phyloP scores from a whole-genome alignment of 2,329 filamentous ascomycete species.

The Rhinocladiella similis region DNA sequence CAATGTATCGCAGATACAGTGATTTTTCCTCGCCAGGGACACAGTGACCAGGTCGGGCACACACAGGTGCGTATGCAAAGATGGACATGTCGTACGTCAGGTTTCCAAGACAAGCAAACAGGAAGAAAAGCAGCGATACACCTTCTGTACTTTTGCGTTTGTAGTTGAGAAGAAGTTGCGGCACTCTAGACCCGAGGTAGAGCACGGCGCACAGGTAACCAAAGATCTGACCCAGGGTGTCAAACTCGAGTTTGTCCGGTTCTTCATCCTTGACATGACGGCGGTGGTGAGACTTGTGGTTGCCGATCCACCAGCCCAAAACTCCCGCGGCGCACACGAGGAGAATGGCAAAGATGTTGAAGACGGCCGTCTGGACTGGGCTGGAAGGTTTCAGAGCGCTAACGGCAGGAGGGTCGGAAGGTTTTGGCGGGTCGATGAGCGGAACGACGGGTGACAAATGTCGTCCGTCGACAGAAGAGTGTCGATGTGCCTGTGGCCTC shows the following conservation, averaged over 20 bases:
- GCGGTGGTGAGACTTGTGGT: constrained; percentile 44
- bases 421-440: constrained; percentile 58
- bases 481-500: constrained; percentile 39
- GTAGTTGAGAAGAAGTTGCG: constrained; percentile 90
- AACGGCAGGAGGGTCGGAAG: constrained; percentile 32
- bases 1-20: constrained; percentile 78
- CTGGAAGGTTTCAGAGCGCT: constrained; percentile 38
- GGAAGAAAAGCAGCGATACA: constrained; percentile 89
- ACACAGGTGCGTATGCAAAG: constrained; percentile 80
- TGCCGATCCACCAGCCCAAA: constrained; percentile 74
- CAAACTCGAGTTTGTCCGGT: constrained; percentile 61
- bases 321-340: constrained; percentile 84
- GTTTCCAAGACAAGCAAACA: constrained; percentile 95
- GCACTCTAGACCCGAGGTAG: constrained; percentile 85
- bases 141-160: constrained; percentile 90
- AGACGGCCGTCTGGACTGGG: constrained; percentile 54
- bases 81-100: constrained; percentile 91
- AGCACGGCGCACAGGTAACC: constrained; percentile 88
- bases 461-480: constrained; percentile 59
- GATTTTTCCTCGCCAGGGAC: constrained; percentile 61
- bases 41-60: constrained; percentile 55
- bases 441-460: constrained; percentile 83
- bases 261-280: constrained; percentile 41
- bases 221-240: constrained; percentile 80
- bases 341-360: constrained; percentile 73